Percentiles rank a stretch among this genome's conserved stretches.
These are phyloP conservation scores for Ophiosphaerella korrae DNA, from an alignment of 2,329 filamentous ascomycete genomes.

Conservation along the genomic window DNA sequence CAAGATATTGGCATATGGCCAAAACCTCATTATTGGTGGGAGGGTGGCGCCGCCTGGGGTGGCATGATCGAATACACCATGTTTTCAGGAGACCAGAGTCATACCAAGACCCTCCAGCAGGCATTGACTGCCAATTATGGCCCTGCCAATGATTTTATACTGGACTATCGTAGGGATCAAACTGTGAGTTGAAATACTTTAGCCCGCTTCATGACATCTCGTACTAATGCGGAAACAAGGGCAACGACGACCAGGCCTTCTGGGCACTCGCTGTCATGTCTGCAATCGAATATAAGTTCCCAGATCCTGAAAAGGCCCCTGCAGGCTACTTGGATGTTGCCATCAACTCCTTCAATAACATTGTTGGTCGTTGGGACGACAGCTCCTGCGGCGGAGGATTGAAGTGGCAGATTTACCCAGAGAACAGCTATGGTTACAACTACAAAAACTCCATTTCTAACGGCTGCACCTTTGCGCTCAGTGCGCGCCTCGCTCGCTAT, in stretches of 20 bases:
- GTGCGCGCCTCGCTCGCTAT: slow-evolving; percentile 73
- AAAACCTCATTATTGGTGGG: slow-evolving; percentile 55
- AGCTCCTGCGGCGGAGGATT: slow-evolving; percentile 72
- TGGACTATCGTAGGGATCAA: slow-evolving; percentile 47
- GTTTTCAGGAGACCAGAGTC: slow-evolving; percentile 53
- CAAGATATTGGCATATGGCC: slow-evolving; percentile 50
- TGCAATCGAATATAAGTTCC: slow-evolving; percentile 71
- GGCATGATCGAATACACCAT: slow-evolving; percentile 52
- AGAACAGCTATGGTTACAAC: slow-evolving; percentile 73
- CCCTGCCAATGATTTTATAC: slow-evolving; percentile 51
- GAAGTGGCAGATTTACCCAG: slow-evolving; percentile 79
- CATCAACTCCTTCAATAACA: slow-evolving; percentile 73
- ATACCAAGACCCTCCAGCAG: slow-evolving; percentile 49
- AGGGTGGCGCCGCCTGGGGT: slow-evolving; percentile 47
- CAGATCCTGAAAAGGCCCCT: slow-evolving; percentile 57
- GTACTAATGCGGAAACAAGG: slow-evolving; percentile 46
- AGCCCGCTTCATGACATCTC: neutral
- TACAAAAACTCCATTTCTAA: slow-evolving; percentile 87
- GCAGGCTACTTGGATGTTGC: slow-evolving; percentile 67
- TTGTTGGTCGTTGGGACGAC: slow-evolving; percentile 72
- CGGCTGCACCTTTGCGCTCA: slow-evolving; percentile 81
- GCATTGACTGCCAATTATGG: slow-evolving; percentile 51
- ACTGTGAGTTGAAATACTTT: slow-evolving; percentile 22
- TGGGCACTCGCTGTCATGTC: slow-evolving; percentile 72
- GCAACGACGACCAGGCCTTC: slow-evolving; percentile 77